Percentiles rank a stretch among this genome's conserved stretches.
Conservation (phyloP, 768 basidiomycete genomes). For the Hortiboletus campestris region DNA sequence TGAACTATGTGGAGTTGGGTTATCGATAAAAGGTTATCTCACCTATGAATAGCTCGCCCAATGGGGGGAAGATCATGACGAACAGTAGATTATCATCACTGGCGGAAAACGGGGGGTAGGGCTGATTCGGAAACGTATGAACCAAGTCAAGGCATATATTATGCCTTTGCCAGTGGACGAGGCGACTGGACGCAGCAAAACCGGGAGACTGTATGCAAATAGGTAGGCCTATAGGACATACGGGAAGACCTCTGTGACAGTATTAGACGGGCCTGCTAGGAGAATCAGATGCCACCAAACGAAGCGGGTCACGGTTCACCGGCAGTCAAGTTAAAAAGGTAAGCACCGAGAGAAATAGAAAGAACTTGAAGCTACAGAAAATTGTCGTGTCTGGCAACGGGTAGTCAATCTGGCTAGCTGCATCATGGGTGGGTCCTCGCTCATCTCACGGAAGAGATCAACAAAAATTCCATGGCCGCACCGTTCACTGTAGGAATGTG, state of each 20-base stretch:
- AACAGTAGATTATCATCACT: constrained; percentile 9
- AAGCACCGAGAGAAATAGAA: background rate
- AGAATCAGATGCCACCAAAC: background rate
- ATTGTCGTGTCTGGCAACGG: background rate
- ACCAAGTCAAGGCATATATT: constrained; percentile 3
- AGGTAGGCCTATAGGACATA: background rate
- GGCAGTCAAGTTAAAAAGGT: constrained; percentile 5
- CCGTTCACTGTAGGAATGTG: background rate
- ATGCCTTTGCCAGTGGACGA: constrained; percentile 8
- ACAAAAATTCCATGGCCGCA: background rate
- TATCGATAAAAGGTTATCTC: constrained; percentile 28
- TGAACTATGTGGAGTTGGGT: background rate
- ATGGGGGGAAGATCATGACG: constrained; percentile 14
- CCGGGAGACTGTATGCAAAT: background rate
- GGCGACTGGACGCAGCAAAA: background rate
- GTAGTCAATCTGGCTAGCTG: constrained; percentile 1
- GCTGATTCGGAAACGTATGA: background rate
- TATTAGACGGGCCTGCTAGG: background rate
- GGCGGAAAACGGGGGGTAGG: background rate
- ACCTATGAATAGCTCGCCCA: constrained; percentile 21
- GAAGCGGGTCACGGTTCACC: background rate
- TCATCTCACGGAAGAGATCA: background rate
- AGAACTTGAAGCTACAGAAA: background rate
- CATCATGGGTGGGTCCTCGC: background rate
- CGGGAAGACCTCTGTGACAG: background rate